Evolutionary conservation across 1,284 basidiomycete species (phyloP), one percentile per base, ranked within the genome.

Genomic region (Rhodotorula glutinis): DNA sequence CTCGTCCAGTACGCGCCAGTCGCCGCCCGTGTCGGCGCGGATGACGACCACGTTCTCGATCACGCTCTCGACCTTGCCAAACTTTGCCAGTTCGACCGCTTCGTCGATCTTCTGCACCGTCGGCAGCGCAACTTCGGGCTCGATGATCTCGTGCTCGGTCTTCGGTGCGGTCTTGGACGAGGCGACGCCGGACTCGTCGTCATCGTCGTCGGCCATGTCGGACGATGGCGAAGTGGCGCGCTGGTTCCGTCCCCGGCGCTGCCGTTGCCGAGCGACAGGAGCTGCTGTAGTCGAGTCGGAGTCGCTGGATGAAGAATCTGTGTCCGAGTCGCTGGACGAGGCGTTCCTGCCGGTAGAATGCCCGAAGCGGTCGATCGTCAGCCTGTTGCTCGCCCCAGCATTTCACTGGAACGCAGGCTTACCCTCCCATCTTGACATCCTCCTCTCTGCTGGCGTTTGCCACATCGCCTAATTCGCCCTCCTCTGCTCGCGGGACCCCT

Each of bases 51-150:
- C 83, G 54, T 84, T 85, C 71, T 85, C 85, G 46, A 91, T 80
- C 58, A 91, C 83, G 69, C 82, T 87, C 82, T 87, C 84, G 29
- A 92, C 80, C 70, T 89, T 85, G 61, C 90, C 90, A 10, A 90
- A 85, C 74, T 82, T 83, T 75, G 89, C 87, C 59, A 92, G 79
- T 33, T 71, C 69, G 2, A 76, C 74, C 72, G 88, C 88, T 33
- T 85, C 81, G 16, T 82, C 77, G 0, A 81, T 60, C 43, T 67
- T 71, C 33, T 71, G 77, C 53, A 82, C 75, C 59, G 80, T 79
- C 40, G 81, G 79, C 25, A 79, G 70, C 21, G 77, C 75, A 14
- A 82, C 68, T 2, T 79, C 78, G 10, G 80, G 77, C 25, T 79
- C 77, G 46, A 77, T 73, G 1, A 79, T 66, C 60, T 80, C 77